Base-by-base conservation (phyloP, 2,329 filamentous ascomycete genomes). In the Fusarium bactridioides region DNA sequence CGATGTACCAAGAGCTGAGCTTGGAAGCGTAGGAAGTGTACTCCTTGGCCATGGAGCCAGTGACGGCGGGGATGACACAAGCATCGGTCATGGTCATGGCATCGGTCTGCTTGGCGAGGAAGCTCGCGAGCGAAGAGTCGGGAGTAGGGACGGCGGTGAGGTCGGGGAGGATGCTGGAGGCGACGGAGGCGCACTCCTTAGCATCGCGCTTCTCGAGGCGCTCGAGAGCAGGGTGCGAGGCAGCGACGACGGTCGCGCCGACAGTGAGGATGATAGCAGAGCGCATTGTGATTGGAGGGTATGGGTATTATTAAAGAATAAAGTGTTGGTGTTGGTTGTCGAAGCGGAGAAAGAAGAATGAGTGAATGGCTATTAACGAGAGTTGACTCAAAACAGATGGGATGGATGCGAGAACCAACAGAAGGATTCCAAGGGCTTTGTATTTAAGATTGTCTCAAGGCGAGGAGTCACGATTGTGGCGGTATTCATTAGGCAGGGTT, bases 21-120 rank as follows among this genome's bases (percentile, higher is more conserved):
- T 64, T 54, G 11, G 64, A 64, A 21, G 65, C 69, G 37, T 73
- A 80, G 8, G 73, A 76, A 4, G 75, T 72, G 69, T 76, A 79
- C 23, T 77, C 78, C 2, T 69, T 65, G 23, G 75, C 76, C 54
- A 78, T 41, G 23, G 74, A 69, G 11, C 78, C 78, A 12, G 78
- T 80, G 40, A 79, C 64, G 5, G 50, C 63, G 12, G 78, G 78
- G 35, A 79, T 23, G 29, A 74, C 70, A 65, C 78, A 80, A 3
- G 51, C 16, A 27, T 77, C 65, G 27, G 77, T 76, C 40, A 61
- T 31, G 44, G 74, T 74, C 19, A 54, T 65, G 18, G 58, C 19
- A 11, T 71, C 21, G 15, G 78, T 79, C 48, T 75, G 67, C 10
- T 27, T 25, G 40, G 67, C 65, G 23, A 80, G 45, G 54, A 69